phyloP scores from a whole-genome alignment of 495 filamentous ascomycete genomes.

The Lichenothelia convexa region DNA sequence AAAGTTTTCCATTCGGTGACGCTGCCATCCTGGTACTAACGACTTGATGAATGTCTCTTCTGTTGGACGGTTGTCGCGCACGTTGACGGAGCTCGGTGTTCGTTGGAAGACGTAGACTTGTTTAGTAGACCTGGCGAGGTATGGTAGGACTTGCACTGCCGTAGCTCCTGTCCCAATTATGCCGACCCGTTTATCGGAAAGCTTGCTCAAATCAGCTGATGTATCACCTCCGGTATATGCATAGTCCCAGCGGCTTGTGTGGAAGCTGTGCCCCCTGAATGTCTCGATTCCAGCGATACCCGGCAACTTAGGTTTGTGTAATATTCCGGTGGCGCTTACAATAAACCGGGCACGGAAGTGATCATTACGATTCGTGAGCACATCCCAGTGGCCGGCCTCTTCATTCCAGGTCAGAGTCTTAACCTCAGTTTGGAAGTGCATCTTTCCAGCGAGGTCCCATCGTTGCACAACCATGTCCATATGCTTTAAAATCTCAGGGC shows the following conservation, averaged over 20 bases:
- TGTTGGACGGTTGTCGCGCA: slow-evolving; percentile 29
- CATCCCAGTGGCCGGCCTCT: slow-evolving; percentile 22
- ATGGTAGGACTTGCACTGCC: slow-evolving; percentile 32
- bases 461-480: slow-evolving; percentile 20
- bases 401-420: slow-evolving; percentile 28
- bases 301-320: slow-evolving; percentile 29
- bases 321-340: slow-evolving; percentile 20
- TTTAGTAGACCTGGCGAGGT: slow-evolving; percentile 30
- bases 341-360: slow-evolving; percentile 23
- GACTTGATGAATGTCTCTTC: slow-evolving; percentile 27
- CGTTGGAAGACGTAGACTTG: slow-evolving; percentile 38
- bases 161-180: slow-evolving; percentile 39
- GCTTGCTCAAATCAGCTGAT: slow-evolving; percentile 23
- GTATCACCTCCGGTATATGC: slow-evolving; percentile 34
- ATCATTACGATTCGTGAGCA: slow-evolving; percentile 19
- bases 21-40: slow-evolving; percentile 16
- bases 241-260: slow-evolving; percentile 38
- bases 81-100: slow-evolving; percentile 32
- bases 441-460: slow-evolving; percentile 28
- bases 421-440: slow-evolving; percentile 27
- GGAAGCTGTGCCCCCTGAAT: slow-evolving; percentile 31
- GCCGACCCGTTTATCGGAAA: slow-evolving; percentile 32
- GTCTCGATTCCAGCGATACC: slow-evolving; percentile 23
- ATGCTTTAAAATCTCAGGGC: slow-evolving; percentile 30
- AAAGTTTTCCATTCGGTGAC: slow-evolving; percentile 13